Conservation (phyloP, 371 early-diverging fungal genomes). For the Apophysomyces sp. region DNA sequence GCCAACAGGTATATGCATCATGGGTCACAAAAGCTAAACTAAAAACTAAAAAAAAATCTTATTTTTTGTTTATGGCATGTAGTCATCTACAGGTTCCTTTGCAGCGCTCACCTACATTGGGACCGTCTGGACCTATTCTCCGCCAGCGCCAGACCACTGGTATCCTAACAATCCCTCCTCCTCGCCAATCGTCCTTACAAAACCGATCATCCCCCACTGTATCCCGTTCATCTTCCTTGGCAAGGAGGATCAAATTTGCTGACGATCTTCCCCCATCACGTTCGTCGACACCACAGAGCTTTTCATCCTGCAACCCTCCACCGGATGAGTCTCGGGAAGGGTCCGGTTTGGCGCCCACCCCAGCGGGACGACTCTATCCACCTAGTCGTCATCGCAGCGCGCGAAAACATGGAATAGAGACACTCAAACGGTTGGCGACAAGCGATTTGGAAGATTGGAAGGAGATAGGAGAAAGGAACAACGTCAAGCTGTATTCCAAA, state of each 20-base stretch:
- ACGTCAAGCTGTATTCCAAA: slow-evolving; percentile 45
- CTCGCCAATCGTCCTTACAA: slow-evolving; percentile 16
- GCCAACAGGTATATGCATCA: not conserved
- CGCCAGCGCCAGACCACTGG: not conserved
- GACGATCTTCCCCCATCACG: slow-evolving; percentile 10
- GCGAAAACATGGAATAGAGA: slow-evolving; percentile 36
- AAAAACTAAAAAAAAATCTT: too few relatives aligned
- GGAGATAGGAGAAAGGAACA: slow-evolving; percentile 34
- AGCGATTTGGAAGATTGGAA: slow-evolving; percentile 50
- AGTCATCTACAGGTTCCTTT: slow-evolving; percentile 7
- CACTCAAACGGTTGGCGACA: slow-evolving; percentile 38
- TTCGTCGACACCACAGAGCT: not conserved
- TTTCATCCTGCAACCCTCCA: not conserved
- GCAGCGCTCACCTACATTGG: not conserved
- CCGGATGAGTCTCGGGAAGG: slow-evolving; percentile 3
- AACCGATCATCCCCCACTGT: slow-evolving; percentile 7
- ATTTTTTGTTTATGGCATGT: not conserved
- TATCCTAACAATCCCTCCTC: slow-evolving; percentile 13
- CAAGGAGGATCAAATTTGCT: slow-evolving; percentile 11
- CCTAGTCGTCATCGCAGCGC: slow-evolving; percentile 31
- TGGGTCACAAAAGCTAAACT: too few relatives aligned
- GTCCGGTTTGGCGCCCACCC: slow-evolving; percentile 2
- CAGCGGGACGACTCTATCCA: slow-evolving; percentile 30
- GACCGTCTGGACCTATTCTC: not conserved
- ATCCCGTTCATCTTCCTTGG: slow-evolving; percentile 15